Base-by-base conservation (phyloP, 306 rosid genomes). In the Coriaria nepalensis region DNA sequence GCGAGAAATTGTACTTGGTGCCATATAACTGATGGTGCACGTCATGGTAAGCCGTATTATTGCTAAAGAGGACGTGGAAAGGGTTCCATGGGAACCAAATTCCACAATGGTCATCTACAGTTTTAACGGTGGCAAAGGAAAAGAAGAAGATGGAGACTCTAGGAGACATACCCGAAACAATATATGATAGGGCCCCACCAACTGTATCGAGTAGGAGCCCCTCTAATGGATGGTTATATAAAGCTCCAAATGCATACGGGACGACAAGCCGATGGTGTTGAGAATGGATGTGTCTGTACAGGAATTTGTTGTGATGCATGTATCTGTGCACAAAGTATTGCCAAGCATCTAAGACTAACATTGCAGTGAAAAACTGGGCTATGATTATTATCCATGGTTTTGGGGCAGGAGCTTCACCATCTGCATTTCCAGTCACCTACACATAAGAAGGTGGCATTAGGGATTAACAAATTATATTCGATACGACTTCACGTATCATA, bases 1-100 rank as follows among this genome's bases (percentile, higher is more conserved):
- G 96, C 32, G 94, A 83, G 60, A 78, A 87, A 54, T 80, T 87
- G 67, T 80, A 83, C 57, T 80, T 87, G 43, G 77, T 62, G 13
- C 96, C 96, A 48, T 80, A 81, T 10, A 87, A 82, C 65, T 87
- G 96, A 67, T 87, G 96, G 44, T 87, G 96, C 42, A 87, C 69
- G 56, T 87, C 96, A 70, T 83, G 94, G 65, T 87, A 87, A n/a
- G 96, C 93, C 20, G 93, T 77, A 50, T 87, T 87, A 41, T 87
- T 83, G 70, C 77, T 79, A 67, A 87, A 87, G 56, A 83, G 50
- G 5, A 80, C 32, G 56, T 83, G 94, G 69, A 87, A 80, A 48
- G 80, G 60, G 34, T 87, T 83, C 35, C 93, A 80, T 2, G 96
- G 96, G 45, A 87, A 61, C 92, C 94, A 82, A 53, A 87, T 72